Evolutionary conservation across 495 filamentous ascomycete species (phyloP).

Genomic region (Neurospora sp.): DNA sequence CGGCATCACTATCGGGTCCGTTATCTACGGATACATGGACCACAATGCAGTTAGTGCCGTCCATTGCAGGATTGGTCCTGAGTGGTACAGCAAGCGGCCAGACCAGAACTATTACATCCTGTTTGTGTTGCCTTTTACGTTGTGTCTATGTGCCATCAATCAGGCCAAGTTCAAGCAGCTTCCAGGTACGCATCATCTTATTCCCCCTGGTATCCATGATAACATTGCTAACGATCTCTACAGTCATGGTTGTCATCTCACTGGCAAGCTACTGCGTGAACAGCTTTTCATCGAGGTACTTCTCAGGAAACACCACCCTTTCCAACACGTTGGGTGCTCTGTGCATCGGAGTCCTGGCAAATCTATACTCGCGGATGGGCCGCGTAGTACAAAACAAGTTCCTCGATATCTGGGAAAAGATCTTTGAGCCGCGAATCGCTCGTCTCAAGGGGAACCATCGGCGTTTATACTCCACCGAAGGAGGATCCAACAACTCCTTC

Average conservation of each 20-base stretch:
- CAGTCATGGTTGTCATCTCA: conserved; percentile 66
- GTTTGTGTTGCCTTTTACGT: conserved; percentile 73
- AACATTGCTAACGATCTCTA: neutral
- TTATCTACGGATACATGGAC: conserved; percentile 78
- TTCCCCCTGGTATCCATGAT: neutral
- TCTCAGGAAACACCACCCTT: conserved; percentile 70
- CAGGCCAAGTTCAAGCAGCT: conserved; percentile 85
- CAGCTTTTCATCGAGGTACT: conserved; percentile 63
- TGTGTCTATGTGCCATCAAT: conserved; percentile 77
- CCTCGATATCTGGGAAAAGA: conserved; percentile 22
- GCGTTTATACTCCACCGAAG: neutral
- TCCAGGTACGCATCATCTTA: conserved; percentile 54
- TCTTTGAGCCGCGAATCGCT: conserved; percentile 13
- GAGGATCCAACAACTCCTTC: conserved; percentile 5
- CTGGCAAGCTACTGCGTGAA: conserved; percentile 82
- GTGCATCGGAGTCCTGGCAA: conserved; percentile 75
- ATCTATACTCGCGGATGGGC: conserved; percentile 74
- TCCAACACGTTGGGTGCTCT: conserved; percentile 79
- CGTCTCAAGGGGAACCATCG: conserved; percentile 6
- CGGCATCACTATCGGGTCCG: conserved; percentile 89
- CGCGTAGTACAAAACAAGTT: conserved; percentile 25
- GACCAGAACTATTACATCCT: conserved; percentile 53
- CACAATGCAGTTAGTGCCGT: conserved; percentile 61
- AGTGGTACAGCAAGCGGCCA: conserved; percentile 42
- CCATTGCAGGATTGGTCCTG: conserved; percentile 41